Base-by-base conservation (phyloP, 1,284 basidiomycete genomes). In the Thelephora terrestris region DNA sequence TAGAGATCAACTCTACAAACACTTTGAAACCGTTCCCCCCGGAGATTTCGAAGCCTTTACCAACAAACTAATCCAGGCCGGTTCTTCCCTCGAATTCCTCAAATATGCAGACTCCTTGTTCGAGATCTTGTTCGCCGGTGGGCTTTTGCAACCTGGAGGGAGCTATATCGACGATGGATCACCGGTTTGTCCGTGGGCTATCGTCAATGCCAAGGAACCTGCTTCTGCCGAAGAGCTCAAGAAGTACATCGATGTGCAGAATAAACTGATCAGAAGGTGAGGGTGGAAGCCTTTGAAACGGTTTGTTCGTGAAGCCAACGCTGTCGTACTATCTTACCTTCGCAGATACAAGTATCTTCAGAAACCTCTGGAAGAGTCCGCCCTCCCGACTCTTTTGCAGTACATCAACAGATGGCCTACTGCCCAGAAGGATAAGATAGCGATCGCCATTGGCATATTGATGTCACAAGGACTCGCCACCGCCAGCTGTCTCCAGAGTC, bases 31-130 rank as follows among this genome's bases (percentile, higher is more conserved):
- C 43, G 83, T 95, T 48, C 78, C 83, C 39, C 71, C 77, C 46
- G 79, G 75, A 62, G 91, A 95, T 60, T 92, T 91, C 64, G 91
- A 93, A 58, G 74, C 78, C 18, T 83, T 85, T 63, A 74, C 87
- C 38, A 79, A 81, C 62, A 93, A 94, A 69, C 79, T 98, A 58
- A 81, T 90, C 57, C 86, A 88, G 69, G 93, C 92, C 53, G 93
- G 91, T 50, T 83, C 85, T 44, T 86, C 89, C 49, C 85, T 96
- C 67, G 93, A 96, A 70, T 86, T 82, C 64, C 79, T 93, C 67
- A 95, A 94, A 72, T 97, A 98, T 84, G 87, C 87, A 67, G 92
- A 96, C 60, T 79, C 85, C 52, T 83, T 98, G 59, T 97, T 96
- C 68, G 94, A 98, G 71, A 79, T 96, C 67, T 78, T 97, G 61